A percentile compares a stretch with the other conserved stretches of the same genome.
These are phyloP conservation scores for Phellinidium pouzarii DNA, from an alignment of 1,284 basidiomycete species.

Conservation along the genomic window DNA sequence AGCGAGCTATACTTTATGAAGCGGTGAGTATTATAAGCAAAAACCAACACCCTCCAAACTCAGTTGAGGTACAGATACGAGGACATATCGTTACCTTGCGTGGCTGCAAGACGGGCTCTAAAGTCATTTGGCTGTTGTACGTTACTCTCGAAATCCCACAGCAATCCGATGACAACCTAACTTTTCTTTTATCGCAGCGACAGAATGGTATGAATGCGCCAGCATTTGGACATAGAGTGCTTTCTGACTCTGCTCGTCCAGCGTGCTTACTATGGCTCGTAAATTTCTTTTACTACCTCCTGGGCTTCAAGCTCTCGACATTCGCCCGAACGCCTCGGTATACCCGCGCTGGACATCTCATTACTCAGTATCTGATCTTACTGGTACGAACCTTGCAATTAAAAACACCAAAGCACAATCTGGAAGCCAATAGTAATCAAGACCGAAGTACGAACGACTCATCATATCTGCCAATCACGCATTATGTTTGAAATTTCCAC, in stretches of 20 bases:
- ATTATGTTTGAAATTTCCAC: neutral
- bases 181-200: slow-evolving; percentile 30
- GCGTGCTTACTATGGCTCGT: slow-evolving; percentile 18
- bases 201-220: slow-evolving; percentile 37
- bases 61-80: slow-evolving; percentile 38
- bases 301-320: neutral
- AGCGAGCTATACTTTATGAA: slow-evolving; percentile 68
- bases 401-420: slow-evolving; percentile 11
- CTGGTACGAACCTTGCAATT: slow-evolving; percentile 16
- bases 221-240: neutral
- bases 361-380: slow-evolving; percentile 14
- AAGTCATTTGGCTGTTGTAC: slow-evolving; percentile 83
- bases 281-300: neutral
- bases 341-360: slow-evolving; percentile 15
- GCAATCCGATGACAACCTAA: neutral
- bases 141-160: slow-evolving; percentile 28
- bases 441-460: slow-evolving; percentile 3
- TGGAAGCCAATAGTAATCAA: slow-evolving; percentile 16
- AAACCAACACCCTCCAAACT: neutral
- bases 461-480: slow-evolving; percentile 8
- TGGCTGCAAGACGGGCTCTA: slow-evolving; percentile 80
- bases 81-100: slow-evolving; percentile 79
- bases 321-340: slow-evolving; percentile 2
- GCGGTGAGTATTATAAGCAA: slow-evolving; percentile 31
- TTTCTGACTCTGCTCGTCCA: slow-evolving; percentile 1